Conservation (phyloP, 371 early-diverging fungal genomes). For the Blastocladiella emersonii region DNA sequence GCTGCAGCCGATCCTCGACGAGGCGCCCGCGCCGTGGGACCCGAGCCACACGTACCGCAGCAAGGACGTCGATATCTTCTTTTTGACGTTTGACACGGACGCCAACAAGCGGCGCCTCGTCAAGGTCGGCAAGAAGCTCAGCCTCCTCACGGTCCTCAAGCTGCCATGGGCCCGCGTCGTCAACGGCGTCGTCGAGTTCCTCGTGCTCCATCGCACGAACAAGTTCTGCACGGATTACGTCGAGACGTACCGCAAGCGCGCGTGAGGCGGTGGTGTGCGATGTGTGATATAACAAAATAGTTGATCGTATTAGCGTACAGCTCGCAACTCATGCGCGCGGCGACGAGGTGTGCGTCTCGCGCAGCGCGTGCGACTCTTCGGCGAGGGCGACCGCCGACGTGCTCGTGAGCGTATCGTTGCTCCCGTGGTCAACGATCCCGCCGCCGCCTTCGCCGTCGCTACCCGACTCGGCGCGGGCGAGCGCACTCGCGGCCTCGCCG, state of each 20-base stretch:
- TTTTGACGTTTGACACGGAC: conserved; percentile 43
- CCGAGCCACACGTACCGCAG: conserved; percentile 43
- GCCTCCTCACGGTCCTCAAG: conserved; percentile 33
- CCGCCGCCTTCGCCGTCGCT: too few relatives aligned
- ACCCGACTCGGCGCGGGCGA: too few relatives aligned
- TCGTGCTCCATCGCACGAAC: not conserved
- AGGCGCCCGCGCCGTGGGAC: conserved; percentile 75
- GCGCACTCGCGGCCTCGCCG: too few relatives aligned
- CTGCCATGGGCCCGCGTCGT: not conserved
- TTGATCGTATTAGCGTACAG: too few relatives aligned
- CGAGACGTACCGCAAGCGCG: not conserved
- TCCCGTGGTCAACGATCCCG: too few relatives aligned
- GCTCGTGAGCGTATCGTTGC: too few relatives aligned
- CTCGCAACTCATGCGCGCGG: too few relatives aligned
- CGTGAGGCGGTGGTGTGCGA: too few relatives aligned
- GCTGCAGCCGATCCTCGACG: conserved; percentile 60
- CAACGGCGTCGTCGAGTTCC: conserved; percentile 3
- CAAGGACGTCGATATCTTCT: conserved; percentile 59
- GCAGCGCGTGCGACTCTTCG: too few relatives aligned
- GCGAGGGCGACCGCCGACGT: too few relatives aligned
- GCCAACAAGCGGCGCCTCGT: conserved; percentile 41
- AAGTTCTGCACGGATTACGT: not conserved
- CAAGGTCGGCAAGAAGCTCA: conserved; percentile 49
- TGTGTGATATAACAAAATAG: too few relatives aligned
- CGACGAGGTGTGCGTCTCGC: too few relatives aligned